Percentiles rank a stretch among this genome's conserved stretches.
Conservation (phyloP, 768 basidiomycete species). For the Sutorius australiensis region DNA sequence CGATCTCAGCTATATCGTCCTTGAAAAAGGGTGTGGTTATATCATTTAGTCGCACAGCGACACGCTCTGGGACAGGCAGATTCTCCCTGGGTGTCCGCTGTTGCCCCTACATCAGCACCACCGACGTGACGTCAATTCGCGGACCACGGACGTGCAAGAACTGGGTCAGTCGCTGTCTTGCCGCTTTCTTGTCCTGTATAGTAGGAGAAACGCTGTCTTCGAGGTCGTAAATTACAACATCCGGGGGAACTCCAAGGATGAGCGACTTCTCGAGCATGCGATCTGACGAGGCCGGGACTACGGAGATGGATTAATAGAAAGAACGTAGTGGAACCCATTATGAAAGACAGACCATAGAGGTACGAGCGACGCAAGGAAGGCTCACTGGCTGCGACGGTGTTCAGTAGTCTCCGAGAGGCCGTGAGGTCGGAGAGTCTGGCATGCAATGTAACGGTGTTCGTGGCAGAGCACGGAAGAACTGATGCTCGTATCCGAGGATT, state of each 20-base stretch:
- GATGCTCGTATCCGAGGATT: not conserved
- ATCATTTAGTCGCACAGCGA: slow-evolving; percentile 71
- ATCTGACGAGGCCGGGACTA: slow-evolving; percentile 77
- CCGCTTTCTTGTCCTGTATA: slow-evolving; percentile 51
- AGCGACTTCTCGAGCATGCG: slow-evolving; percentile 82
- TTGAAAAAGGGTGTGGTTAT: slow-evolving; percentile 62
- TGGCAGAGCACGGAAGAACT: not conserved
- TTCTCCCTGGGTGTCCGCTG: slow-evolving; percentile 27
- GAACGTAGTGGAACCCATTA: not conserved
- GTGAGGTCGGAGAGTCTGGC: not conserved
- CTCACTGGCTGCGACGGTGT: slow-evolving; percentile 17
- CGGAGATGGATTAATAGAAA: not conserved
- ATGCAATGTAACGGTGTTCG: not conserved
- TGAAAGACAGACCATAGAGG: slow-evolving; percentile 46
- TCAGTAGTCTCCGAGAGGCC: slow-evolving; percentile 9
- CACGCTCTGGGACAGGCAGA: slow-evolving; percentile 44
- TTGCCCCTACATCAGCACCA: slow-evolving; percentile 16
- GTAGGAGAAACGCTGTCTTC: slow-evolving; percentile 80
- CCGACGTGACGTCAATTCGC: not conserved
- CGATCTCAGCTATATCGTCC: slow-evolving; percentile 60
- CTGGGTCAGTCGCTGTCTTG: slow-evolving; percentile 48
- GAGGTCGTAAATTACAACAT: slow-evolving; percentile 82
- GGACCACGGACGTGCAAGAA: slow-evolving; percentile 51
- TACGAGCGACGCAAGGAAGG: slow-evolving; percentile 48
- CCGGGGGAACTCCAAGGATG: slow-evolving; percentile 44